These are phyloP conservation scores for Aschersonia sp. DNA, from an alignment of 2,329 filamentous ascomycete species.

Conservation along the genomic window DNA sequence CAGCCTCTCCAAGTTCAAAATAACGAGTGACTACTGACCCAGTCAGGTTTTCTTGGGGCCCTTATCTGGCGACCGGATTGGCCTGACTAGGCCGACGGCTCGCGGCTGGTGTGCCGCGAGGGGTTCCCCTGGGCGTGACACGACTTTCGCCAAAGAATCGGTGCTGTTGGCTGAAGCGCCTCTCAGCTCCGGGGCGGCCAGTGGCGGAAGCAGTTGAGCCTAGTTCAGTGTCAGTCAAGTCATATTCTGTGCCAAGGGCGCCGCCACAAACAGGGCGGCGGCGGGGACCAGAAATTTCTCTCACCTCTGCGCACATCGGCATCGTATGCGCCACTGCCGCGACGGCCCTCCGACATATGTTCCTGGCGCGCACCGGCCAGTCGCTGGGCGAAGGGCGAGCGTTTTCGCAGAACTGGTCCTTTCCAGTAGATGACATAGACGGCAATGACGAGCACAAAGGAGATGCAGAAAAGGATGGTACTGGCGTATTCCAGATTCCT, in stretches of 20 bases:
- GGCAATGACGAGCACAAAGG: constrained; percentile 44
- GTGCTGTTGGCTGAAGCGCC: constrained; percentile 22
- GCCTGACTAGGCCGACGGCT: constrained; percentile 16
- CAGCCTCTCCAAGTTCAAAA: too few species aligned
- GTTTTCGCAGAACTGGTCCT: constrained; percentile 42
- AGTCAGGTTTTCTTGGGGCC: too few species aligned
- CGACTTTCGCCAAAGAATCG: constrained; percentile 27
- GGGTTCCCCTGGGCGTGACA: constrained; percentile 22
- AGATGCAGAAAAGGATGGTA: constrained; percentile 49
- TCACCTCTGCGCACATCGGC: constrained; percentile 12
- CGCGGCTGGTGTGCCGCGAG: constrained; percentile 20
- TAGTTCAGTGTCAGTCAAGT: neutral
- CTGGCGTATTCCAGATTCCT: constrained; percentile 44
- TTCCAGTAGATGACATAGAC: constrained; percentile 56
- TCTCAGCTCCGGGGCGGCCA: constrained; percentile 8
- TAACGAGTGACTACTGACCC: too few species aligned
- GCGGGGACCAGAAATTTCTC: constrained; percentile 4
- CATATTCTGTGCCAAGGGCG: too few species aligned
- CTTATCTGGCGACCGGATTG: constrained; percentile 1
- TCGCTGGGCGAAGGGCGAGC: constrained; percentile 51
- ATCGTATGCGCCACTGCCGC: constrained; percentile 13
- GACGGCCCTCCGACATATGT: constrained; percentile 13
- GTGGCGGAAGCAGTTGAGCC: constrained; percentile 10
- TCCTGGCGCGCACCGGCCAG: constrained; percentile 30
- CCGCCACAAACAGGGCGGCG: too few species aligned